A percentile compares a stretch with the other conserved stretches of the same genome.
These are phyloP conservation scores for Phytophthora lateralis DNA, from an alignment of 352 stramenopile genomes.

Conservation along the genomic window DNA sequence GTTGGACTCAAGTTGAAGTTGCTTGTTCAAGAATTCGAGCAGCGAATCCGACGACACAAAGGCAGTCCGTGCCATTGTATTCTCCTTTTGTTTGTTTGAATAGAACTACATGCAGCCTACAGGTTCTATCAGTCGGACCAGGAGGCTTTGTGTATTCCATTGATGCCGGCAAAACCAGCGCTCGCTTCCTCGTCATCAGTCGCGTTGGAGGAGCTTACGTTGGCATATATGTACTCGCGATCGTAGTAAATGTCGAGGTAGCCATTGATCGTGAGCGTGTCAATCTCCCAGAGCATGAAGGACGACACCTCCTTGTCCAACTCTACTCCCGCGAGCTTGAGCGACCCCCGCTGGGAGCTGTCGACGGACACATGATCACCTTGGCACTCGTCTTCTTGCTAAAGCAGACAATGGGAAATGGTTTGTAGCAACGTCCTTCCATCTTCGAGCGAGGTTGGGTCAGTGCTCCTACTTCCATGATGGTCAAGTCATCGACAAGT, in stretches of 20 bases:
- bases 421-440: background rate
- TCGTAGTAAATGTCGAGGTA: background rate
- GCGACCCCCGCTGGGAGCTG: background rate
- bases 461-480: background rate
- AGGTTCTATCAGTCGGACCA: background rate
- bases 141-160: background rate
- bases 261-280: background rate
- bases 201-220: background rate
- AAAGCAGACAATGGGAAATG: background rate
- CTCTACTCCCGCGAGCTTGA: constrained; percentile 3
- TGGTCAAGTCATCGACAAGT: background rate
- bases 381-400: background rate
- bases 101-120: no score
- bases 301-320: constrained; percentile 19
- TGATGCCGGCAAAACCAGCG: background rate
- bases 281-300: constrained; percentile 7
- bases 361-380: constrained; percentile 5
- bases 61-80: no score
- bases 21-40: background rate
- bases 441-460: constrained; percentile 1
- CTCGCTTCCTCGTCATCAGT: background rate
- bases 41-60: no score
- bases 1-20: background rate
- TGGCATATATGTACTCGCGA: background rate
- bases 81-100: no score